Conservation (phyloP, 441 rosid species). For the Pelargonium cotyledonis region DNA sequence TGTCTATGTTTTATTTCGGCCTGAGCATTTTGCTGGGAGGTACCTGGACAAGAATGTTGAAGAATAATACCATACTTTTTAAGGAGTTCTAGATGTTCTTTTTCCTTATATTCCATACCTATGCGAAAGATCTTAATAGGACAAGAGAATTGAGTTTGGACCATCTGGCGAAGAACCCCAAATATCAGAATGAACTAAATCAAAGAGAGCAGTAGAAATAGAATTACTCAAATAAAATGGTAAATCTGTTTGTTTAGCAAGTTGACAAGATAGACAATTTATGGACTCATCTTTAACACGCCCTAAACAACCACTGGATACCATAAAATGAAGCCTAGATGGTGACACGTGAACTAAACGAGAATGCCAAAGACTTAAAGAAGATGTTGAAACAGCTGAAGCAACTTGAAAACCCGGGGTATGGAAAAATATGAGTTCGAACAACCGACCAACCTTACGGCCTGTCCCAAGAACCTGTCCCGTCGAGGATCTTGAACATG, state of each 20-base stretch:
- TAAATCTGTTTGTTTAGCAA: neutral
- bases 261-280: conserved; percentile 9
- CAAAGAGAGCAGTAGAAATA: neutral
- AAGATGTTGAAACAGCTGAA: neutral
- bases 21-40: conserved; percentile 12
- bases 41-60: neutral
- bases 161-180: conserved; percentile 4
- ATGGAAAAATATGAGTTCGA: neutral
- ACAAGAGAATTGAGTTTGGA: neutral
- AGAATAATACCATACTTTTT: neutral
- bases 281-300: neutral
- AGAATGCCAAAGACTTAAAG: neutral
- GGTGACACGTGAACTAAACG: neutral
- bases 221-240: neutral
- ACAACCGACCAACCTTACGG: neutral
- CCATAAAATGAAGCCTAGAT: neutral
- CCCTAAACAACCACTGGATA: conserved; percentile 1
- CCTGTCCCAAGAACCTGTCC: neutral
- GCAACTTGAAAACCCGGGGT: neutral
- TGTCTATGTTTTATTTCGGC: neutral
- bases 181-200: conserved; percentile 7
- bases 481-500: neutral
- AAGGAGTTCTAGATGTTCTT: neutral
- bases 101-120: neutral
- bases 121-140: neutral